These are phyloP conservation scores for Zygotorulaspora florentina DNA, from an alignment of 805 yeast genomes.

Conservation along the genomic window DNA sequence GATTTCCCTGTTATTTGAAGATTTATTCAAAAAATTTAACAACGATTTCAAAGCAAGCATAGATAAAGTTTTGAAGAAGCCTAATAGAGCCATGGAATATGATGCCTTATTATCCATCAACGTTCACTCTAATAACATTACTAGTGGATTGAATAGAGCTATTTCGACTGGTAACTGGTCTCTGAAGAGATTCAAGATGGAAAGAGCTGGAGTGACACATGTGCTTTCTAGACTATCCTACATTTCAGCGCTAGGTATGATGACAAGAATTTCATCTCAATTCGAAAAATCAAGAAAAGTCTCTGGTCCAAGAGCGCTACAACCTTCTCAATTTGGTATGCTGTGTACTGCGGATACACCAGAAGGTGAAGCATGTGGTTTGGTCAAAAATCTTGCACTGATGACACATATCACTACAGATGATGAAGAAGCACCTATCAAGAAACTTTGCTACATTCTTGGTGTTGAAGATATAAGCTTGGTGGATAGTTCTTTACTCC, in stretches of 20 bases:
- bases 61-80: constrained; percentile 89
- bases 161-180: constrained; percentile 99
- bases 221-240: constrained; percentile 87
- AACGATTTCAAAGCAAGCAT: constrained; percentile 90
- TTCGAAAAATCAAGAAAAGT: constrained; percentile 97
- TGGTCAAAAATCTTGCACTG: constrained; percentile 91
- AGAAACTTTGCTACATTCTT: constrained; percentile 65
- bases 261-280: constrained; percentile 99
- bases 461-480: constrained; percentile 87
- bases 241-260: constrained; percentile 96
- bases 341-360: constrained; percentile 98
- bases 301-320: constrained; percentile 97
- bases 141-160: constrained; percentile 92
- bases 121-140: constrained; percentile 87
- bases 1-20: constrained; percentile 92
- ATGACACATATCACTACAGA: constrained; percentile 99
- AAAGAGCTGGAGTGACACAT: constrained; percentile 98
- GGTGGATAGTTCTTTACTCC: constrained; percentile 79
- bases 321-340: constrained; percentile 99
- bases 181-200: constrained; percentile 97
- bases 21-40: constrained; percentile 93
- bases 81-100: constrained; percentile 90
- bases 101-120: constrained; percentile 88
- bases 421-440: constrained; percentile 90
- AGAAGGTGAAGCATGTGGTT: constrained; percentile 99